Percentiles rank a stretch among this genome's conserved stretches.
phyloP scores from a whole-genome alignment of 1,139 yeast genomes.

The Hanseniaspora uvarum region DNA sequence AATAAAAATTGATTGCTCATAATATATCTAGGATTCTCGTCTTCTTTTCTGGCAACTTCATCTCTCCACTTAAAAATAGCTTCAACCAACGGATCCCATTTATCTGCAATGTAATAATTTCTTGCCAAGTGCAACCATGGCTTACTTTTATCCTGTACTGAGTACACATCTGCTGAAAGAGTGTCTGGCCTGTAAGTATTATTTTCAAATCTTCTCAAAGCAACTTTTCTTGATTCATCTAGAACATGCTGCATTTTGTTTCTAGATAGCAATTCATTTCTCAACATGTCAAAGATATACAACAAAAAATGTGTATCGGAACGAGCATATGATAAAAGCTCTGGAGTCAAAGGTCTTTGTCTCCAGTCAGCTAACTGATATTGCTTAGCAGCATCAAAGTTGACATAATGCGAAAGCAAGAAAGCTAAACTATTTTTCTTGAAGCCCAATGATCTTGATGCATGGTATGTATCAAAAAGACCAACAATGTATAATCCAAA shows the following conservation, averaged over 20 bases:
- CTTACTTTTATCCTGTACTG: slow-evolving; percentile 42
- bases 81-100: slow-evolving; percentile 48
- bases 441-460: slow-evolving; percentile 65
- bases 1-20: slow-evolving; percentile 76
- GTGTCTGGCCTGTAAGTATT: slow-evolving; percentile 47
- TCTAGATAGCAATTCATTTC: slow-evolving; percentile 48
- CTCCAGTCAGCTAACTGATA: slow-evolving; percentile 98
- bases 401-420: slow-evolving; percentile 67
- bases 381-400: slow-evolving; percentile 81
- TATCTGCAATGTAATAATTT: slow-evolving; percentile 55
- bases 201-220: slow-evolving; percentile 72
- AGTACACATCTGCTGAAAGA: slow-evolving; percentile 34
- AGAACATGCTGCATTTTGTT: slow-evolving; percentile 54
- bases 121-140: slow-evolving; percentile 53
- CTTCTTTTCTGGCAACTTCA: slow-evolving; percentile 54
- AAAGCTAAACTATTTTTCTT: slow-evolving; percentile 80
- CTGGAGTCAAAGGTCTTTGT: slow-evolving; percentile 65
- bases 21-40: slow-evolving; percentile 73
- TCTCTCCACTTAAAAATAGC: slow-evolving; percentile 80
- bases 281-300: slow-evolving; percentile 66
- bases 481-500: slow-evolving; percentile 84
- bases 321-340: slow-evolving; percentile 80
- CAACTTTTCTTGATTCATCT: slow-evolving; percentile 68
- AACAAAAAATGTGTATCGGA: slow-evolving; percentile 90
- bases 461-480: slow-evolving; percentile 86